phyloP scores from a whole-genome alignment of 2,329 filamentous ascomycete genomes.

The Aspergillus luchuensis region DNA sequence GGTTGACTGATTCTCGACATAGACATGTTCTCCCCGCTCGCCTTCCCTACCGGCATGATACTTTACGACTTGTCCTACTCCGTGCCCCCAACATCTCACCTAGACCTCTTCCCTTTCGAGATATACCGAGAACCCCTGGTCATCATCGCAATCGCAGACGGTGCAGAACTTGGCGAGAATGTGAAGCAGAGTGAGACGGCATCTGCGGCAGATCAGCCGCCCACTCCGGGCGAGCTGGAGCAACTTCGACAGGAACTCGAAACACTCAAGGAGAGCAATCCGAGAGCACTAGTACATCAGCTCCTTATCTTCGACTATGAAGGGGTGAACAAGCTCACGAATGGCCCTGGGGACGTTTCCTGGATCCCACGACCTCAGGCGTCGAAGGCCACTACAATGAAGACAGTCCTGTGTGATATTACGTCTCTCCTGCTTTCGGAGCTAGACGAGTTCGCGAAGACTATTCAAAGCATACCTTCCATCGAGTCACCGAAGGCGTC shows the following conservation, averaged over 20 bases:
- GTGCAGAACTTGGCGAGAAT: slow-evolving; percentile 61
- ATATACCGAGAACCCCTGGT: slow-evolving; percentile 81
- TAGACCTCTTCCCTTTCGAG: slow-evolving; percentile 84
- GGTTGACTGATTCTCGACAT: slow-evolving; percentile 28
- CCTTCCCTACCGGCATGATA: slow-evolving; percentile 81
- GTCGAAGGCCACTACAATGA: slow-evolving; percentile 76
- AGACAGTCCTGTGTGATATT: slow-evolving; percentile 77
- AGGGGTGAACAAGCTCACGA: slow-evolving; percentile 57
- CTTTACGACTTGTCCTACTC: slow-evolving; percentile 86
- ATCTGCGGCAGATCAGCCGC: slow-evolving; percentile 33
- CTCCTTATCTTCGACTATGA: slow-evolving; percentile 78
- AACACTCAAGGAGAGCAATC: slow-evolving; percentile 70
- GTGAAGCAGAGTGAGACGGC: slow-evolving; percentile 17
- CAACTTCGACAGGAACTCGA: slow-evolving; percentile 65
- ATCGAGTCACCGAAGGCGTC: slow-evolving; percentile 71
- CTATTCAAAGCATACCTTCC: slow-evolving; percentile 69
- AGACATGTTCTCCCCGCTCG: slow-evolving; percentile 94
- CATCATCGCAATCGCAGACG: slow-evolving; percentile 83
- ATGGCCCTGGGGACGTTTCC: slow-evolving; percentile 64
- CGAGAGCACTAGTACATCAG: slow-evolving; percentile 75
- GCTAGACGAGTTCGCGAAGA: slow-evolving; percentile 72
- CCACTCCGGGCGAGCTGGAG: slow-evolving; percentile 40
- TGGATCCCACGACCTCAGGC: slow-evolving; percentile 68
- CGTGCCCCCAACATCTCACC: slow-evolving; percentile 74
- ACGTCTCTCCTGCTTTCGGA: slow-evolving; percentile 73